Conservation (phyloP, 495 filamentous ascomycete species). For the Lasiosphaeriaceae sp. region DNA sequence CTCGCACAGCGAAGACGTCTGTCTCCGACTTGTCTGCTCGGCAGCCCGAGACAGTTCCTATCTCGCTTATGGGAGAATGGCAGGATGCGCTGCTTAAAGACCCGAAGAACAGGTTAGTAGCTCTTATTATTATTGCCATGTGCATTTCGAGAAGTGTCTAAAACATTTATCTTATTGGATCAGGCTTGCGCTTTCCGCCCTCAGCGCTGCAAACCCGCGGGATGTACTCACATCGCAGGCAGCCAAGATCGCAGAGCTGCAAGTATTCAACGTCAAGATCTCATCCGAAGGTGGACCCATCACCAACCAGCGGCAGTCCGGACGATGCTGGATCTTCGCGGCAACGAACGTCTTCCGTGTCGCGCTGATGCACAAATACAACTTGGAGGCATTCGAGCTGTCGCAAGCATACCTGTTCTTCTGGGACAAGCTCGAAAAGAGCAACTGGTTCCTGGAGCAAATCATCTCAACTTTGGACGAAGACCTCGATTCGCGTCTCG, state of each 20-base stretch:
- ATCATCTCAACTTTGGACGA: slow-evolving; percentile 68
- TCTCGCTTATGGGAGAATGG: slow-evolving; percentile 49
- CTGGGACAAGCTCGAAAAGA: slow-evolving; percentile 92
- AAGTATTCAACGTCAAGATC: slow-evolving; percentile 79
- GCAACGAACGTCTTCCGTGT: slow-evolving; percentile 83
- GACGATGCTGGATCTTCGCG: slow-evolving; percentile 88
- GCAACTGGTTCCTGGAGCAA: slow-evolving; percentile 81
- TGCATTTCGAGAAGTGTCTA: neutral
- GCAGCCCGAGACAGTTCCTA: slow-evolving; percentile 38
- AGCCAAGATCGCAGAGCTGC: slow-evolving; percentile 60
- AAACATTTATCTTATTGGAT: neutral
- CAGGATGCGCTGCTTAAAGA: slow-evolving; percentile 58
- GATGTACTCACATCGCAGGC: slow-evolving; percentile 52
- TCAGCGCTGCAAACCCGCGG: slow-evolving; percentile 53
- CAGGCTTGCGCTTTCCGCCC: slow-evolving; percentile 63
- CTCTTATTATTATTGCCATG: no score
- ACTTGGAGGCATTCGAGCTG: slow-evolving; percentile 74
- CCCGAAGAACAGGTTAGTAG: slow-evolving; percentile 55
- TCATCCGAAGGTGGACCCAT: slow-evolving; percentile 77
- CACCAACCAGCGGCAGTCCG: slow-evolving; percentile 75
- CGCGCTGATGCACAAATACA: slow-evolving; percentile 75
- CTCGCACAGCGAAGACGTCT: slow-evolving; percentile 4
- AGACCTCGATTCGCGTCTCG: slow-evolving; percentile 62
- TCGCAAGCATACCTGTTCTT: slow-evolving; percentile 89
- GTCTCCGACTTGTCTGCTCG: slow-evolving; percentile 15